Base-by-base conservation (phyloP, 257 asterid species). In the Linaria vulgaris region DNA sequence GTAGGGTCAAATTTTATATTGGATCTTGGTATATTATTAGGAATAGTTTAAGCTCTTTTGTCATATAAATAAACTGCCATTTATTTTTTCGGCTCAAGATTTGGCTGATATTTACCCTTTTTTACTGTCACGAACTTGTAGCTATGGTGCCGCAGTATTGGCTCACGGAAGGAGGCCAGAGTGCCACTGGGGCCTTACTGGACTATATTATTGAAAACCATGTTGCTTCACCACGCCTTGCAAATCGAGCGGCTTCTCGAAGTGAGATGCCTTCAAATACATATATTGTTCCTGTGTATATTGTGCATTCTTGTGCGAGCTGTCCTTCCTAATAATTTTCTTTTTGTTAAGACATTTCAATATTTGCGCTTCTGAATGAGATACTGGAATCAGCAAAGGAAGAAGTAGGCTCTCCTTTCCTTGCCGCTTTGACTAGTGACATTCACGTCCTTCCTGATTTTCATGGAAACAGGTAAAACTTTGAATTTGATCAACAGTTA, bases 91-190 rank as follows among this genome's bases (percentile, higher is more conserved):
- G 68, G 52, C 54, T 39, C 45, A 60, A 59, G 48, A 48, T 9
- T 31, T 12, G 66, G 58, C 58, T 48, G 41, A 67, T 22, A 43
- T 20, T 64, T n/a, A n/a, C n/a, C n/a, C 50, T 61, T 17, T 68
- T 63, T 64, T 56, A 74, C 69, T 80, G 66, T 67, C 37, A 41
- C 15, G 5, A 58, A 76, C 75, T 49, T 73, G 56, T 59, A 91
- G 99, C 95, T 46, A 89, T 92, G 99, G 88, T 92, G 71, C 99
- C 99, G 56, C 94, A 85, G 72, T 92, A 79, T 83, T 92, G 99
- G 99, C 95, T 92, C 23, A 87, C 99, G 3, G 99, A 92, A 86
- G 99, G 99, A 58, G 99, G 99, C 41, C 99, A 92, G 85, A 92
- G 99, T 68, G 97, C 97, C 62, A 87, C 96, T 57, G 99, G 97